These are phyloP conservation scores for Calocybe indica DNA, from an alignment of 768 basidiomycete genomes.

Conservation along the genomic window DNA sequence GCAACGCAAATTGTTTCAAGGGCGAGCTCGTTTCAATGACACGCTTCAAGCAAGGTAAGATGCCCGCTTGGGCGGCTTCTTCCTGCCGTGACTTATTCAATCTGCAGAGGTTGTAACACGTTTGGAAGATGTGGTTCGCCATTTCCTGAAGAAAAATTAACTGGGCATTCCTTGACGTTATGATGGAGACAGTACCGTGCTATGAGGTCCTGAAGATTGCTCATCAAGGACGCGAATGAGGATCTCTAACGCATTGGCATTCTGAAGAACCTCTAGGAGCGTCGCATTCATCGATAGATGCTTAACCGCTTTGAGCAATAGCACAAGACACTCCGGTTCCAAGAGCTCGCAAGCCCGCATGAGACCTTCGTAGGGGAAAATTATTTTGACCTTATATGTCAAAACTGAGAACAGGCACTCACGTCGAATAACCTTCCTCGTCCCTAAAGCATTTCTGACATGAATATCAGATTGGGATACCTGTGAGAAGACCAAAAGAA, in stretches of 20 bases:
- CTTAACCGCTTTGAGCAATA: slow-evolving; percentile 91
- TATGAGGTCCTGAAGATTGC: slow-evolving; percentile 71
- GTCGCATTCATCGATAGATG: slow-evolving; percentile 93
- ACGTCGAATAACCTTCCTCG: slow-evolving; percentile 86
- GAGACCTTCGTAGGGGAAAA: slow-evolving; percentile 46
- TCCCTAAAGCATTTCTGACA: slow-evolving; percentile 88
- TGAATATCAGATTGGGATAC: slow-evolving; percentile 95
- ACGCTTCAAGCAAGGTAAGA: slow-evolving; percentile 85
- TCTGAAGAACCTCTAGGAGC: slow-evolving; percentile 89
- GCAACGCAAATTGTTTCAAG: slow-evolving; percentile 93
- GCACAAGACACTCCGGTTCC: slow-evolving; percentile 82
- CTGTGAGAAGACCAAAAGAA: slow-evolving; percentile 88
- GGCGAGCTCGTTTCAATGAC: slow-evolving; percentile 88
- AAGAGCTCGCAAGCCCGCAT: slow-evolving; percentile 83
- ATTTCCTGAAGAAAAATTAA: slow-evolving; percentile 62
- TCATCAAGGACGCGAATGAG: slow-evolving; percentile 82
- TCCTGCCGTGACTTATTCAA: slow-evolving; percentile 93
- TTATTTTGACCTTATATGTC: no score
- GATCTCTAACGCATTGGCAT: slow-evolving; percentile 91
- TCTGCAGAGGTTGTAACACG: slow-evolving; percentile 93
- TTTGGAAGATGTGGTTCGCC: slow-evolving; percentile 95
- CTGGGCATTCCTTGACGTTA: neutral
- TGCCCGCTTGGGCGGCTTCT: slow-evolving; percentile 94
- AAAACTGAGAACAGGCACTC: slow-evolving; percentile 25
- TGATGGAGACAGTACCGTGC: slow-evolving; percentile 51